Conservation (phyloP, 305 asterid genomes). For the Fraxinus paxiana region DNA sequence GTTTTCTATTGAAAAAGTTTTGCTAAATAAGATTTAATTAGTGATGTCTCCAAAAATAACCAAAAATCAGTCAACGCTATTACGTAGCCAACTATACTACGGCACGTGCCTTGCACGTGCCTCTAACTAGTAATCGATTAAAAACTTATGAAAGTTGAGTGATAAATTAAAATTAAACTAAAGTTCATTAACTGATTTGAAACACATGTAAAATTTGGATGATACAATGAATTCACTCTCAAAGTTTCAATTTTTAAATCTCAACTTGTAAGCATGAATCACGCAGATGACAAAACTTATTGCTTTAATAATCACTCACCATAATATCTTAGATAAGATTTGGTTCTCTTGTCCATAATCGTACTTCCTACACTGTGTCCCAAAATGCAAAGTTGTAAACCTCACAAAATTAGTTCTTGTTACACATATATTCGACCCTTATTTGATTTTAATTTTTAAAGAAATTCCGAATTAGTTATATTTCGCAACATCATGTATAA, state of each 20-base stretch:
- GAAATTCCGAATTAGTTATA: too few relatives aligned
- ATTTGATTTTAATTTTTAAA: too few relatives aligned
- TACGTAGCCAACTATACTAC: too few relatives aligned
- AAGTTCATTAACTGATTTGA: background rate
- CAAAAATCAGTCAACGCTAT: too few relatives aligned
- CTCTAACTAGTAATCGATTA: too few relatives aligned
- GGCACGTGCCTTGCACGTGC: too few relatives aligned
- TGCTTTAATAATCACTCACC: conserved; percentile 1
- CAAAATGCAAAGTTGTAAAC: background rate
- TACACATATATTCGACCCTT: too few relatives aligned
- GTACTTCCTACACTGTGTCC: background rate
- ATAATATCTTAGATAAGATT: background rate
- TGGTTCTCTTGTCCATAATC: background rate
- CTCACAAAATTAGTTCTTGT: background rate
- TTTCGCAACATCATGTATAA: too few relatives aligned
- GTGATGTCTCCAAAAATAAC: too few relatives aligned
- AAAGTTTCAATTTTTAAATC: background rate
- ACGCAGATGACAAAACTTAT: conserved; percentile 3
- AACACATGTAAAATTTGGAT: background rate
- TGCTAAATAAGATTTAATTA: too few relatives aligned
- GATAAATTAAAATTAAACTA: background rate
- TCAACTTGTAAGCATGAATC: background rate
- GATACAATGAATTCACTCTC: background rate
- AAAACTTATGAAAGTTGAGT: background rate
- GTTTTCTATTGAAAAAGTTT: too few relatives aligned